Evolutionary conservation across 805 yeast species (phyloP).

Genomic region (Candida mattraensis): DNA sequence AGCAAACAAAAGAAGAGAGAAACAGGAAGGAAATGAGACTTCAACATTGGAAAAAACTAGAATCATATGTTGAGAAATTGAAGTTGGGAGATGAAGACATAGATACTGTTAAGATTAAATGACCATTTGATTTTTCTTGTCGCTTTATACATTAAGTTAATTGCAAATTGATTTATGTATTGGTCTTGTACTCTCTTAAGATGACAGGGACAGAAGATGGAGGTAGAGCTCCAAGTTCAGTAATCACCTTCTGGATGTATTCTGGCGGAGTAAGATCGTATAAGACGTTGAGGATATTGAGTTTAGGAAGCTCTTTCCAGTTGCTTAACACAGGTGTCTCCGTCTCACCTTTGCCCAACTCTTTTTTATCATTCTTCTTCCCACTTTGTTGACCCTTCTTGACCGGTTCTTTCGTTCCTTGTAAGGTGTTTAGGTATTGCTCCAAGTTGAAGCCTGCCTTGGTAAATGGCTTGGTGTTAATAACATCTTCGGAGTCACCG

Average conservation of each 20-base stretch:
- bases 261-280: slow-evolving; percentile 95
- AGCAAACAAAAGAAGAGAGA: slow-evolving; percentile 71
- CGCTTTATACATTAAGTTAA: slow-evolving; percentile 3
- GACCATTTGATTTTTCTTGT: slow-evolving; percentile 1
- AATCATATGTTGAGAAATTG: slow-evolving; percentile 50
- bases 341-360: slow-evolving; percentile 20
- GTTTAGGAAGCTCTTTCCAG: slow-evolving; percentile 62
- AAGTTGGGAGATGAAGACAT: slow-evolving; percentile 26
- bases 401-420: slow-evolving; percentile 24
- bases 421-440: slow-evolving; percentile 52
- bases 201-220: slow-evolving; percentile 99
- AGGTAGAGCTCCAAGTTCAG: slow-evolving; percentile 94
- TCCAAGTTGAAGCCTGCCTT: slow-evolving; percentile 65
- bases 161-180: slow-evolving; percentile 19
- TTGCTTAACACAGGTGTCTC: slow-evolving; percentile 47
- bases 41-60: slow-evolving; percentile 71
- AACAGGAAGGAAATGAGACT: slow-evolving; percentile 60
- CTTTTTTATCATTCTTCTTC: slow-evolving; percentile 8
- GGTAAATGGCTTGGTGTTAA: slow-evolving; percentile 55
- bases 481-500: slow-evolving; percentile 73
- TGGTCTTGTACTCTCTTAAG: slow-evolving; percentile 79
- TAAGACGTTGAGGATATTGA: slow-evolving; percentile 79
- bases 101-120: slow-evolving; percentile 61
- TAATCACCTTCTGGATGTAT: slow-evolving; percentile 89
- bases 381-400: slow-evolving; percentile 9